Evolutionary conservation across 805 yeast species (phyloP), one percentile per base, ranked within the genome.

Genomic region (Saturnispora hagleri): DNA sequence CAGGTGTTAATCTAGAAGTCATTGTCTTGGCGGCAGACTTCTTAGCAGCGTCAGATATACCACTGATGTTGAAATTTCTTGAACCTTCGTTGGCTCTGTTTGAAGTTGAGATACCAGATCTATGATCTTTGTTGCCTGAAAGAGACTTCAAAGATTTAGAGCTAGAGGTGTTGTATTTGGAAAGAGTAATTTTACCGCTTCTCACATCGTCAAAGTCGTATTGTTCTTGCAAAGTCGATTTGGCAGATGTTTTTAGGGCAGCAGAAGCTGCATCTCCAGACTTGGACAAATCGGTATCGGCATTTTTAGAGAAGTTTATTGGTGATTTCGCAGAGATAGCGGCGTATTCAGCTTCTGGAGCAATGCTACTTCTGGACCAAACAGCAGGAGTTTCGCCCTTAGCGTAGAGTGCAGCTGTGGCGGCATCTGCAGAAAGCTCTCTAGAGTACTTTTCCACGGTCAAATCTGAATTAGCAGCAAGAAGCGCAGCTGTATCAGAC

Each of bases 401-500:
- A 6, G 77, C 77, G 54, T 70, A 62, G 8, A 73, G 60, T 2
- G 89, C 88, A 47, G 88, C 88, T 24, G 76, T 74, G 40, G 84
- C 86, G 15, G 87, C 87, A 50, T 80, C 87, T 7, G 82, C 73
- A 17, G 82, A 76, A 13, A 75, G 64, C 35, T 67, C 69, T 54
- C 90, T 70, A 64, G 80, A 82, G 64, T 84, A 85, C 13, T 88
- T 81, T 55, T 76, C 77, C 38, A 84, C 78, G 2, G 81, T 74
- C 44, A 82, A 72, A 64, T 81, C 86, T 2, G 85, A 69, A 12
- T 81, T 77, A 6, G 86, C 78, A 2, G 93, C 95, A 55, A 84
- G 71, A 50, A 84, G 69, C 1, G 93, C 93, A 47, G 95, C 91
- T 5, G 85, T 79, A 62, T 82, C 89, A 15, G 87, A 77, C 28